These are phyloP conservation scores for Vigna trinervia DNA, from an alignment of 306 rosid genomes.

Conservation along the genomic window DNA sequence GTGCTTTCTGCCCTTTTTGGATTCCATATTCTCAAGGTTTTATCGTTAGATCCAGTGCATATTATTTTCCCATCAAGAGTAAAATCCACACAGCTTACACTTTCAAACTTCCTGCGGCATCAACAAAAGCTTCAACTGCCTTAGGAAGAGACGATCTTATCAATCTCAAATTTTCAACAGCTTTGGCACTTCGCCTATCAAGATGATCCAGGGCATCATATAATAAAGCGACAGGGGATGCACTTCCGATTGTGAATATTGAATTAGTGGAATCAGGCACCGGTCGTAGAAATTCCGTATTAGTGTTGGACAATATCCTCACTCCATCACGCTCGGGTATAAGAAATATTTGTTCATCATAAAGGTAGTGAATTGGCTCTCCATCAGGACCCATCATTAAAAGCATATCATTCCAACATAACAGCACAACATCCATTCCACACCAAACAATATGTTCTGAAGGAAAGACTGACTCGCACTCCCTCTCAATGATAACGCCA, in stretches of 20 bases:
- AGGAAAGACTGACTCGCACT: conserved; percentile 96
- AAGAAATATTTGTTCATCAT: conserved; percentile 87
- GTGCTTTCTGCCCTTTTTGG: too few relatives aligned
- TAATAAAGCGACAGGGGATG: conserved; percentile 93
- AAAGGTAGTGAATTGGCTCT: conserved; percentile 84
- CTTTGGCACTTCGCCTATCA: conserved; percentile 99
- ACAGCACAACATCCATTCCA: conserved; percentile 96
- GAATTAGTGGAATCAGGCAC: conserved; percentile 97
- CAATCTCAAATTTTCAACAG: conserved; percentile 97
- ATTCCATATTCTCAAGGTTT: too few relatives aligned
- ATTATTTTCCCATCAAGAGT: too few relatives aligned
- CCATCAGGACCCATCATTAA: conserved; percentile 98
- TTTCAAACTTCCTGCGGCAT: conserved; percentile 66
- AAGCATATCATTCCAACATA: conserved; percentile 95
- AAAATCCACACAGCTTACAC: too few relatives aligned
- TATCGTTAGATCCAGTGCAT: too few relatives aligned
- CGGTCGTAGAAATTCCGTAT: conserved; percentile 89
- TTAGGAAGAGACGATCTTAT: conserved; percentile 82
- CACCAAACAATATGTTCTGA: conserved; percentile 94
- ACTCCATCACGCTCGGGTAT: conserved; percentile 96
- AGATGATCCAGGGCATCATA: conserved; percentile 98
- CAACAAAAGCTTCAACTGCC: conserved; percentile 97
- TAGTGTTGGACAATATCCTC: conserved; percentile 87
- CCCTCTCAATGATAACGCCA: conserved; percentile 76
- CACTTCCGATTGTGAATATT: conserved; percentile 91